Base-by-base conservation (phyloP, 305 asterid genomes). In the Rubia balearica region DNA sequence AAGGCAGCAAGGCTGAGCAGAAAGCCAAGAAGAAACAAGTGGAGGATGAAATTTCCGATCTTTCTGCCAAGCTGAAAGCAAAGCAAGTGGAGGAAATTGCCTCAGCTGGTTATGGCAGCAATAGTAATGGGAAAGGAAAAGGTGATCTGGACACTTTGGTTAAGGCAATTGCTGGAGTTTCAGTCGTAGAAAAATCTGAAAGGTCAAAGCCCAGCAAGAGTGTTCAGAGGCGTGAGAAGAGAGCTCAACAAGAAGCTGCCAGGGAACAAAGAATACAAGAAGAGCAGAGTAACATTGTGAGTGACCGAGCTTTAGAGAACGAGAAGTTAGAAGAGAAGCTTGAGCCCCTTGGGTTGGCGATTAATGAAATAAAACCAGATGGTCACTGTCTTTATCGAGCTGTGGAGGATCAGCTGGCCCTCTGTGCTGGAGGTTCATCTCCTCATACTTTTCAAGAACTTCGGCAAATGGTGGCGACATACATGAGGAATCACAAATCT, bases 1-100 rank as follows among this genome's bases (percentile, higher is more conserved):
- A 89, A 84, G 98, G 97, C 24, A 94, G 98, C 88, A 94, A 89
- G 74, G 96, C 96, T 48, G 98, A 93, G 77, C 98, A 93, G 83
- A 93, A 89, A 80, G 96, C 97, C 64, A 93, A 94, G 83, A 91
- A 91, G 83, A 94, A 94, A 73, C 96, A 89, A 83, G 98, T 94
- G 61, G 98, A 91, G 45, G 93, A 91, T 77, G 96, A 91, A 82
- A 82, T 94, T 77, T 76, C 88, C 45, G 72, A 71, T 65, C 96
- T 89, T 42, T 89, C 96, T 22, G 73, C 81, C 0, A 77, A 84
- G 74, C 92, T 93, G 69, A 86, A 90, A 87, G 90, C 88, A 78
- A 83, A 48, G 63, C 98, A 93, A 13, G 85, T 87, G 1, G 78
- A 77, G 43, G 98, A 93, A 73, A 87, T 93, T 62, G 88, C 95